Evolutionary conservation across 140 eudicot genomes (phyloP), one percentile per base, ranked within the genome.

Genomic region (Flaveria floridana): DNA sequence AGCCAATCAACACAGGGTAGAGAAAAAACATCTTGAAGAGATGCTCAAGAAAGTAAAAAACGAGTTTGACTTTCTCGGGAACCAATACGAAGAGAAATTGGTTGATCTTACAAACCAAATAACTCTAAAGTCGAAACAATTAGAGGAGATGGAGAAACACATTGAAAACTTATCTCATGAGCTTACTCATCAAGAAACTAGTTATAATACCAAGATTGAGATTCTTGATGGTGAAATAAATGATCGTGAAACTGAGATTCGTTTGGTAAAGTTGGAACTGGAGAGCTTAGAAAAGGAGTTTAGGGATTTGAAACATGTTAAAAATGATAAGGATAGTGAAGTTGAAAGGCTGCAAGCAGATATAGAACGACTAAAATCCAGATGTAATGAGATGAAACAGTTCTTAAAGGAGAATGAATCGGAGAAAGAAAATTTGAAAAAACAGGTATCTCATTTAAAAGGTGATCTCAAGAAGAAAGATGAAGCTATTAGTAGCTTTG

Each of bases 391-490:
- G 53, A 76, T 87, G 82, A 84, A 80, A 71, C 52, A 71, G 63
- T 82, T 86, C 26, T 50, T 75, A 48, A 68, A 73, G 25, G 89
- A 84, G 79, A 78, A 82, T 68, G 96, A 87, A 61, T 46, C 30
- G 62, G 96, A 88, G 82, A 91, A 87, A 65, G 95, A 87, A 51
- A 77, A 73, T 70, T 68, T 88, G 44, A 82, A 79, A 79, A 91
- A 85, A 71, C 96, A 87, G 55, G 85, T 89, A 21, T 52, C 61
- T 68, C 89, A 82, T 44, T 56, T 89, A 18, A 87, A 83, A 80
- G 75, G 65, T 28, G 97, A 91, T 61, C 64, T 95, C n/a, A 85
- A 82, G 85, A 91, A 79, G 81, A 88, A 80, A 80, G 97, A 91
- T 41, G 97, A 95, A 72, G 83, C 87, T 19, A 65, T 84, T 34